Base-by-base conservation (phyloP, 257 asterid genomes). In the Thymus quinquecostatus region DNA sequence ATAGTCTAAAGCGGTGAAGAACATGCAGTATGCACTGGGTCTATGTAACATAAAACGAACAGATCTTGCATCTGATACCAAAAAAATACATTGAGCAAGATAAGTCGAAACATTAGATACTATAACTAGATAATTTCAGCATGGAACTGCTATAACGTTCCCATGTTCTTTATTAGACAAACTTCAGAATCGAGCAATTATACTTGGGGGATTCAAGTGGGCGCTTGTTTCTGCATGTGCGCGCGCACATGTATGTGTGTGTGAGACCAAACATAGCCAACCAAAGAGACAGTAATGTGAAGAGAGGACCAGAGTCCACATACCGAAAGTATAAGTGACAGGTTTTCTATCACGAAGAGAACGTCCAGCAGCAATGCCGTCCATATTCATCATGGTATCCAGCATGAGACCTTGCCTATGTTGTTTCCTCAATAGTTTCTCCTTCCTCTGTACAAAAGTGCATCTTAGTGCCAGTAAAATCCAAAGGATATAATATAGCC, bases 301-400 rank as follows among this genome's bases (percentile, higher is more conserved):
- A 5, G 33, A 50, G 57, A 61, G 36, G 61, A 64, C 28, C 11
- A 51, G 6, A 64, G 9, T 53, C 28, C 28, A 69, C 90, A 60
- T 83, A 95, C 99, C 98, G 58, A 95, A 95, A 51, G 98, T 95
- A 64, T 95, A 95, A 65, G 98, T 89, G 70, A 95, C 98, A 1
- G 86, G 99, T 76, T 92, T 95, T 79, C 99, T 86, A 84, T 92
- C 97, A 78, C 98, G 99, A 67, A 92, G 97, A 75, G 98, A 87
- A 60, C 99, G 96, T 3, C 99, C 99, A 69, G 80, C 80, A 68
- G 80, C 81, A 77, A 92, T 77, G 40, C 93, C 96, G 65, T 92
- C 96, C 75, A 86, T 64, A 71, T 78, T 78, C 69, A 95, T 77
- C 91, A 89, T 85, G 81, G 66, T 82, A 73, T 95, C 96, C 60